Percentiles rank a stretch among this genome's conserved stretches.
phyloP scores from a whole-genome alignment of 2,329 filamentous ascomycete genomes.

The Mollisiaceae sp. region DNA sequence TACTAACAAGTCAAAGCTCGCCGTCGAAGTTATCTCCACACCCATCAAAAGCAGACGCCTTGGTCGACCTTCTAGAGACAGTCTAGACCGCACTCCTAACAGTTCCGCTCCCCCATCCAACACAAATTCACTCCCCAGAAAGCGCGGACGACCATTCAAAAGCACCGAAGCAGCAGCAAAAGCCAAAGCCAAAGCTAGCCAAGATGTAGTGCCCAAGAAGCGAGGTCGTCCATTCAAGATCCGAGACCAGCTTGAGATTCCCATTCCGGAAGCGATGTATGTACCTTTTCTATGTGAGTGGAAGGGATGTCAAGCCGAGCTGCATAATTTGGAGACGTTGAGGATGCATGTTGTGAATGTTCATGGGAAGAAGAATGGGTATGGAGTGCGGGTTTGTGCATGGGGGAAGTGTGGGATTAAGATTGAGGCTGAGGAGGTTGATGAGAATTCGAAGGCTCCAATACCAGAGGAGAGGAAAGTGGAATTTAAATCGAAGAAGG shows the following conservation, averaged over 20 bases:
- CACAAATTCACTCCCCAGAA: slow-evolving; percentile 22
- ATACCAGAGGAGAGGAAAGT: slow-evolving; percentile 1
- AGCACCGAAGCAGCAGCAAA: not conserved
- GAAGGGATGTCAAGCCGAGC: slow-evolving; percentile 61
- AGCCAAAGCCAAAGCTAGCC: not conserved
- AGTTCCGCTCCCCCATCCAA: not conserved
- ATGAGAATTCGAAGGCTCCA: slow-evolving; percentile 25
- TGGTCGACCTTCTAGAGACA: not conserved
- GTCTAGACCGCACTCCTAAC: not conserved
- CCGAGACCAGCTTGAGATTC: slow-evolving; percentile 20
- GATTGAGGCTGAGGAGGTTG: slow-evolving; percentile 23
- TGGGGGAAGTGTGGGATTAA: slow-evolving; percentile 49
- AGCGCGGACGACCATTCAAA: slow-evolving; percentile 15
- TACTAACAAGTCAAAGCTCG: not conserved
- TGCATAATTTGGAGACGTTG: slow-evolving; percentile 66
- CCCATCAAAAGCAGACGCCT: not conserved
- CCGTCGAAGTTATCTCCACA: not conserved
- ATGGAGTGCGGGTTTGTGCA: slow-evolving; percentile 40
- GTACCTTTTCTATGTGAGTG: slow-evolving; percentile 65
- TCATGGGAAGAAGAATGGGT: slow-evolving; percentile 46
- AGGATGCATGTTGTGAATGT: slow-evolving; percentile 57
- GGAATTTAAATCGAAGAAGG: slow-evolving; percentile 34
- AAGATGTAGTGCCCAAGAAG: slow-evolving; percentile 25
- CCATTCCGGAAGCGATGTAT: slow-evolving; percentile 48
- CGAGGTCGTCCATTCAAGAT: slow-evolving; percentile 32